Percentiles rank a stretch among this genome's conserved stretches.
phyloP scores from a whole-genome alignment of 164 flowering plant genomes.

The Brasenia schreberi region DNA sequence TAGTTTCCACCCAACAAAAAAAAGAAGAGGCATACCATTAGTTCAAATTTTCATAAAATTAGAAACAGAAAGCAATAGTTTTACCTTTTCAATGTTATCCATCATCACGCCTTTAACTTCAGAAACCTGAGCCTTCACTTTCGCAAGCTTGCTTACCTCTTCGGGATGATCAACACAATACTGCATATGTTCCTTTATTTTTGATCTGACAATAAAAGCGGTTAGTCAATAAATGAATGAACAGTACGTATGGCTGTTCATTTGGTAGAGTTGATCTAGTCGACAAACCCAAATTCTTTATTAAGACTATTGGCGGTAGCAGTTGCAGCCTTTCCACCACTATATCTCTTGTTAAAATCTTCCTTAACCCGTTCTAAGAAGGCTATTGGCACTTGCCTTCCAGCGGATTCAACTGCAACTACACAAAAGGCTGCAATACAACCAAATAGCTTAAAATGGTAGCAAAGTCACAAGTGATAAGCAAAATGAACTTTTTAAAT shows the following conservation, averaged over 20 bases:
- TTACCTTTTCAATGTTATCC: constrained; percentile 16
- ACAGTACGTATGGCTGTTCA: too few species aligned
- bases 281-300: constrained; percentile 15
- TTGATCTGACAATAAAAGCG: constrained; percentile 7
- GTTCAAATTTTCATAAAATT: too few species aligned
- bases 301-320: constrained; percentile 15
- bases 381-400: constrained; percentile 16
- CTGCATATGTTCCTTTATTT: constrained; percentile 16
- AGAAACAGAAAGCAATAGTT: too few species aligned
- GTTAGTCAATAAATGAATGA: not conserved
- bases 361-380: constrained; percentile 19
- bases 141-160: not conserved
- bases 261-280: not conserved
- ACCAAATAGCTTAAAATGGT: too few species aligned
- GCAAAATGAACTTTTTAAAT: too few species aligned
- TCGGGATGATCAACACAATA: constrained; percentile 19
- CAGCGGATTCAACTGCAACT: constrained; percentile 16
- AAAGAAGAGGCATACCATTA: too few species aligned
- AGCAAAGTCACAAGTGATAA: too few species aligned
- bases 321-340: constrained; percentile 17
- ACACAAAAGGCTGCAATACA: constrained; percentile 11
- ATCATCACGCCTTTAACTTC: too few species aligned
- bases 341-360: constrained; percentile 14
- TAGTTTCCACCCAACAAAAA: too few species aligned
- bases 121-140: too few species aligned